Percentiles rank a stretch among this genome's conserved stretches.
Evolutionary conservation across 139 green algal species (phyloP).

Genomic region (Microglena sp.): DNA sequence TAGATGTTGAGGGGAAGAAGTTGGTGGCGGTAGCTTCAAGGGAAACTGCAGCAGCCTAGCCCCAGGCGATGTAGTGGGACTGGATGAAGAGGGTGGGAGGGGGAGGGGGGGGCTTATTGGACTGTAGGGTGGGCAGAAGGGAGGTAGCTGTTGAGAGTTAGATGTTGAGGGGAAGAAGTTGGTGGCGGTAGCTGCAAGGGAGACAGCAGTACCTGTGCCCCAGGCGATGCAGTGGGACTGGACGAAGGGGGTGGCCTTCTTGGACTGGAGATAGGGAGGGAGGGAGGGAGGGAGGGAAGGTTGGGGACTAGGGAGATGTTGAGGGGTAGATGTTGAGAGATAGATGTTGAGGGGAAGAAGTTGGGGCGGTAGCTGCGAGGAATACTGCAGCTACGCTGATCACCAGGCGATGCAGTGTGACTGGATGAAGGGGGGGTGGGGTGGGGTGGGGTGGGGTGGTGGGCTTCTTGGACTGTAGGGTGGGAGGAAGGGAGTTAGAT

Average conservation of each 20-base stretch:
- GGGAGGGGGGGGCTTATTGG: too few relatives aligned
- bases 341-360: not conserved
- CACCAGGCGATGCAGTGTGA: constrained; percentile 47
- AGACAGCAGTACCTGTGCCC: constrained; percentile 21
- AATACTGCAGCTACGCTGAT: too few relatives aligned
- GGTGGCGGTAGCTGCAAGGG: constrained; percentile 20
- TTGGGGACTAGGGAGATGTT: too few relatives aligned
- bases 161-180: too few relatives aligned
- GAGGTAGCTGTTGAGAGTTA: too few relatives aligned
- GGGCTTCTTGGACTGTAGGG: too few relatives aligned
- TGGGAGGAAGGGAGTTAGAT: not conserved
- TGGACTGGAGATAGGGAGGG: constrained; percentile 15
- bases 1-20: not conserved
- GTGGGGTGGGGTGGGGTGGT: too few relatives aligned
- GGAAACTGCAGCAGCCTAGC: too few relatives aligned
- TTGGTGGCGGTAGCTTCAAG: too few relatives aligned
- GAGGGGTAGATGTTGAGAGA: not conserved
- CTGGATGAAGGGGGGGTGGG: constrained; percentile 32
- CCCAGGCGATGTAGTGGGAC: too few relatives aligned
- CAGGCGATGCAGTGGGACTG: constrained; percentile 41
- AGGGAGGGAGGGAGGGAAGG: not conserved
- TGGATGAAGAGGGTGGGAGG: not conserved
- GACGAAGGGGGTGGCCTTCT: constrained; percentile 40
- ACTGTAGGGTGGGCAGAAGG: too few relatives aligned
- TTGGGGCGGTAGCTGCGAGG: not conserved